A percentile compares a stretch with the other conserved stretches of the same genome.
These are phyloP conservation scores for Apiospora rasikravindrae DNA, from an alignment of 2,329 filamentous ascomycete genomes.

Conservation along the genomic window DNA sequence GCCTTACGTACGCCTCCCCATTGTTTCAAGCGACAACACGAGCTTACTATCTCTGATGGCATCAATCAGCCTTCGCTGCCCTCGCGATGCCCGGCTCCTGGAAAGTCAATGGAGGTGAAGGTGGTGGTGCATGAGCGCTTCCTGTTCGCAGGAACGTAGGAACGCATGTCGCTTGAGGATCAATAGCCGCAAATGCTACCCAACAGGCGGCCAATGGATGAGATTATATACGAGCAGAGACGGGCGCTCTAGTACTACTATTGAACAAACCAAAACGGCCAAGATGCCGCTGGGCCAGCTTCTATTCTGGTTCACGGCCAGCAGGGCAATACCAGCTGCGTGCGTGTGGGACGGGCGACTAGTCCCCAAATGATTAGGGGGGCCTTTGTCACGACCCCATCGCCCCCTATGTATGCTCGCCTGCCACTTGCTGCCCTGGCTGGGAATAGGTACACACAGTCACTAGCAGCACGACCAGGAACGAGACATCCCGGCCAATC, in stretches of 20 bases:
- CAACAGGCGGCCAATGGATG: background rate
- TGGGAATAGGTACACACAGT: too few species aligned
- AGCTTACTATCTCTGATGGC: background rate
- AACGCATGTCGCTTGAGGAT: background rate
- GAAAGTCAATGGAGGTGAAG: background rate
- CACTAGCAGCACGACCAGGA: too few species aligned
- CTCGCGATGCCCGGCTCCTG: background rate
- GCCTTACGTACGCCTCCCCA: slow-evolving; percentile 13
- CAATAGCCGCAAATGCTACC: slow-evolving; percentile 7
- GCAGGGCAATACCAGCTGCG: too few species aligned
- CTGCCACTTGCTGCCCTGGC: too few species aligned
- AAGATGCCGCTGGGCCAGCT: background rate
- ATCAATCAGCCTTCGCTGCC: background rate
- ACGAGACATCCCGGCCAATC: background rate
- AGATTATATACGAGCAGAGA: background rate
- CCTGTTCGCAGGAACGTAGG: too few species aligned
- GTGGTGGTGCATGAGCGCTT: too few species aligned
- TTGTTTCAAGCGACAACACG: background rate
- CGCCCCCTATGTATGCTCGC: background rate
- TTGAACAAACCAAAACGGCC: slow-evolving; percentile 3
- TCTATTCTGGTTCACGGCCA: background rate
- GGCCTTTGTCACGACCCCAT: background rate
- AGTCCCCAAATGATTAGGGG: background rate
- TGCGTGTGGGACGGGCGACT: background rate
- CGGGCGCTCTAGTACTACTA: background rate